Base-by-base conservation (phyloP, 148 eudicot species). In the Amaranthus cruentus region DNA sequence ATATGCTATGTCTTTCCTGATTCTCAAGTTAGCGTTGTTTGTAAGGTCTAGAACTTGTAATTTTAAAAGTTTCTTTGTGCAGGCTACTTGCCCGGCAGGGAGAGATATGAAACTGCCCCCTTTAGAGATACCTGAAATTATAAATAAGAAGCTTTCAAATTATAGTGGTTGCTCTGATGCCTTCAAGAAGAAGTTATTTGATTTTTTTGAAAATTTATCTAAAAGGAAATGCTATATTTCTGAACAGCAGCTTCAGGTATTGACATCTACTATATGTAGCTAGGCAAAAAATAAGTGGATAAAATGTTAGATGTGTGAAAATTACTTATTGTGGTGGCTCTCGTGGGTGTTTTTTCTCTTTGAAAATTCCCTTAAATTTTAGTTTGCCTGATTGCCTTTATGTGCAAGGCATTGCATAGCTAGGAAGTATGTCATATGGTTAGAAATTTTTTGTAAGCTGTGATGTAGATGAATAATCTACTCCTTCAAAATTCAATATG, bases 71-170 rank as follows among this genome's bases (percentile, higher is more conserved):
- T 14, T 1, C 56, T 42, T 65, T 75, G 68, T 21, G 47, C 85
- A 93, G 98, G 98, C 98, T 69, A 90, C 95, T 52, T 93, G 97
- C 62, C 92, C 90, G 76, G 83, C 91, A 79, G 81, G 80, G 71
- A 81, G 82, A 46, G 76, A 80, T 67, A 68, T 73, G 58, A 73
- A 82, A 66, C 72, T 89, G 68, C 81, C 88, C 76, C 73, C 82
- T 71, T 77, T 76, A 48, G 91, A 91, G 69, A 84, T 81, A 47
- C 10, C 59, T 15, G 63, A 86, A 76, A 67, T 73, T 62, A 67
- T 85, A 73, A 63, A 83, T 48, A 82, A 78, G 74, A 80, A 78
- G 79, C 87, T 92, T 70, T 64, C 81, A 58, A 79, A 81, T 79
- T 74, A 72, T 77, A 89, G 82, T 70, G 89, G 80, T 61, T 86